These are phyloP conservation scores for Delitschia confertaspora DNA, from an alignment of 495 filamentous ascomycete species.

Conservation along the genomic window DNA sequence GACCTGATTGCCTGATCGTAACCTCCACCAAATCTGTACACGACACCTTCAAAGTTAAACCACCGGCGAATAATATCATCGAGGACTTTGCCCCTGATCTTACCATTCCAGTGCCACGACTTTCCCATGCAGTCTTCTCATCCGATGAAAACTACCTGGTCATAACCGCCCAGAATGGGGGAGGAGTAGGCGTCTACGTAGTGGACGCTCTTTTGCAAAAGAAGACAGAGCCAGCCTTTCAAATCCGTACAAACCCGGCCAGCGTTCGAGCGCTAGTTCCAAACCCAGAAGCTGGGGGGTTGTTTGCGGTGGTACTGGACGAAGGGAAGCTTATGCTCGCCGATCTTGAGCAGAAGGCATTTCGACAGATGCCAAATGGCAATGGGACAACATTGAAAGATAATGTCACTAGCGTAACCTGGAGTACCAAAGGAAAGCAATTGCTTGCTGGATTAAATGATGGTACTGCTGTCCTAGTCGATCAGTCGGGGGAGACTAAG, in stretches of 20 bases:
- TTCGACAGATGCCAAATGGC: conserved; percentile 16
- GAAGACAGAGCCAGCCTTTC: conserved; percentile 56
- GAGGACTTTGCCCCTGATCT: conserved; percentile 67
- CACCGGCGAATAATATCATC: conserved; percentile 47
- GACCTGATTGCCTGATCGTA: conserved; percentile 67
- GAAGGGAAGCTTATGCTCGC: conserved; percentile 77
- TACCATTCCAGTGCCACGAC: conserved; percentile 59
- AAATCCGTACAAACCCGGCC: conserved; percentile 66
- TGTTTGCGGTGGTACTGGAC: conserved; percentile 69
- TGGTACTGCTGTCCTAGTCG: conserved; percentile 76
- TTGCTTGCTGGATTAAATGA: conserved; percentile 79
- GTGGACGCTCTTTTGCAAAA: conserved; percentile 55
- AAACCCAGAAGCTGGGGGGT: conserved; percentile 55
- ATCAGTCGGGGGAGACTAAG: conserved; percentile 64
- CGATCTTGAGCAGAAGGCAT: conserved; percentile 51
- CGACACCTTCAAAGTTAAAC: conserved; percentile 52
- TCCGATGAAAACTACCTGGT: conserved; percentile 76
- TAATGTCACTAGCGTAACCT: conserved; percentile 75
- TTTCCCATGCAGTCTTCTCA: conserved; percentile 86
- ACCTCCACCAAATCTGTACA: conserved; percentile 70
- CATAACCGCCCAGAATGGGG: conserved; percentile 70
- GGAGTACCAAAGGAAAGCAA: conserved; percentile 91
- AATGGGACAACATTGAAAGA: conserved; percentile 57
- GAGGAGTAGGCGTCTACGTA: conserved; percentile 76
- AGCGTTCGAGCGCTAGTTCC: conserved; percentile 66